A percentile compares a stretch with the other conserved stretches of the same genome.
These are phyloP conservation scores for Alternaria viburni DNA, from an alignment of 2,329 filamentous ascomycete species.

Conservation along the genomic window DNA sequence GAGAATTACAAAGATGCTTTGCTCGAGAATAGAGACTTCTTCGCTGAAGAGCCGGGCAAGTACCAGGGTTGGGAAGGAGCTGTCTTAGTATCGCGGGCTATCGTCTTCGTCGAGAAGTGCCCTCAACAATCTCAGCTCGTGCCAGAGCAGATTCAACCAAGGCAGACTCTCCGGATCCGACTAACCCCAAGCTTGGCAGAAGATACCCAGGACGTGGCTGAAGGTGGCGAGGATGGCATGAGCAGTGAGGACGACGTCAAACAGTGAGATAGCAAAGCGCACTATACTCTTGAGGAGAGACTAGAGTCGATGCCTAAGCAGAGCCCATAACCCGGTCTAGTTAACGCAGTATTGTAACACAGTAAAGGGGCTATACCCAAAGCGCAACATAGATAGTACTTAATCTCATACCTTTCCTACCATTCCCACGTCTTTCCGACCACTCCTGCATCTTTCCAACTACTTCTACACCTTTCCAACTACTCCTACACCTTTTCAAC, in stretches of 20 bases:
- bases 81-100: not conserved
- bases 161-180: not conserved
- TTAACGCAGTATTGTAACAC: no score
- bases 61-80: not conserved
- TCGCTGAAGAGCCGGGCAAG: not conserved
- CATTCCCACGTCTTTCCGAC: no score
- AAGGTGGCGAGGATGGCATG: not conserved
- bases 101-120: not conserved
- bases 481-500: no score
- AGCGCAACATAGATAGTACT: not conserved
- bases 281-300: no score
- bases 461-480: not conserved
- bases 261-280: not conserved
- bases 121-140: not conserved
- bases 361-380: no score
- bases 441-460: not conserved
- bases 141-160: not conserved
- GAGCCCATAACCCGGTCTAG: no score
- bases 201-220: not conserved
- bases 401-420: no score
- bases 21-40: not conserved
- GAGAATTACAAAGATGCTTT: not conserved
- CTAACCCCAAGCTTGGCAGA: not conserved
- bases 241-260: not conserved
- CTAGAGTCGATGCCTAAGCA: no score